Conservation (phyloP, 2,329 filamentous ascomycete species). For the Scleromitrula shiraiana region DNA sequence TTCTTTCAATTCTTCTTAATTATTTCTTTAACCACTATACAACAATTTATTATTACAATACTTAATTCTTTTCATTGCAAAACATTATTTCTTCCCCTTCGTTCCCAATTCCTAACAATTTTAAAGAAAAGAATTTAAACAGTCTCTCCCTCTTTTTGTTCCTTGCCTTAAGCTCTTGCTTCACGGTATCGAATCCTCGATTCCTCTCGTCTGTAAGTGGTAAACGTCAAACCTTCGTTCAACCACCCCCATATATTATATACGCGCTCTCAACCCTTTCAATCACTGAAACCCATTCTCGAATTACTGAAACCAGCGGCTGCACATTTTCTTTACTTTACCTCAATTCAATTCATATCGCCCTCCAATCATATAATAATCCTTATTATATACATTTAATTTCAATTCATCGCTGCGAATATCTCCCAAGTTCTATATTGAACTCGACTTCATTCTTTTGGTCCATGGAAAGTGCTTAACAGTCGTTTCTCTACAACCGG, state of each 20-base stretch:
- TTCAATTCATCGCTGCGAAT: not conserved
- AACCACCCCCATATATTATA: conserved; percentile 8
- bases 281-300: conserved; percentile 4
- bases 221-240: conserved; percentile 1
- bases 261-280: conserved; percentile 9
- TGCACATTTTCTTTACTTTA: conserved; percentile 4
- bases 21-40: too few species aligned
- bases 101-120: not conserved
- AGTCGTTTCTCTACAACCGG: not conserved
- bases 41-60: too few species aligned
- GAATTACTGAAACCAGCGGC: conserved; percentile 8
- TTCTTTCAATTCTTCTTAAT: too few species aligned
- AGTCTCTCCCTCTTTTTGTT: conserved; percentile 21
- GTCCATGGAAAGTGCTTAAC: not conserved
- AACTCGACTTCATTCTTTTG: conserved; percentile 14
- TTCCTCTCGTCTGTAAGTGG: conserved; percentile 11
- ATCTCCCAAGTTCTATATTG: not conserved
- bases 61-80: too few species aligned
- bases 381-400: not conserved
- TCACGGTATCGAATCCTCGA: conserved; percentile 12
- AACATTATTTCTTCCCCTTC: conserved; percentile 9
- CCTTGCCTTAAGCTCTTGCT: conserved; percentile 13
- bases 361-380: not conserved
- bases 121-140: not conserved
- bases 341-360: conserved; percentile 2